These are phyloP conservation scores for Plasmodium billcollinsi DNA, from an alignment of 169 alveolate genomes.

Conservation along the genomic window DNA sequence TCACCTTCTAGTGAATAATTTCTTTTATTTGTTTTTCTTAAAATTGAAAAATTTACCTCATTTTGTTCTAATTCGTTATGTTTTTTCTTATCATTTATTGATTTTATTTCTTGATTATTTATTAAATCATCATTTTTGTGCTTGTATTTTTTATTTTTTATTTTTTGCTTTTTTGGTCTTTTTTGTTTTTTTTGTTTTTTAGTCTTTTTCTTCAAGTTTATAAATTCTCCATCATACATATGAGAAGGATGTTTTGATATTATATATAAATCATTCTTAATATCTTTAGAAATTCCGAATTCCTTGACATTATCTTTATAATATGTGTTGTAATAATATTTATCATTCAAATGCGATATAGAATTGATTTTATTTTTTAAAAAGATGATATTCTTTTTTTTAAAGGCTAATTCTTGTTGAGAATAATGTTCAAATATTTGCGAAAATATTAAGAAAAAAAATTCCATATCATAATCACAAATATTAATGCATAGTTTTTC, in stretches of 20 bases:
- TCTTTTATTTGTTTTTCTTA: no score
- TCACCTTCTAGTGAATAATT: no score
- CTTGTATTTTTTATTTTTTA: not conserved
- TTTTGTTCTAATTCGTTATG: no score
- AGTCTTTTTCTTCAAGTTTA: no score
- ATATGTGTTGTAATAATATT: slow-evolving; percentile 7
- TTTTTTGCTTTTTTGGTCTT: no score
- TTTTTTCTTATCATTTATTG: no score
- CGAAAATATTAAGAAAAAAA: slow-evolving; percentile 48
- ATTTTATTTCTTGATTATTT: no score
- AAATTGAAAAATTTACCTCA: no score
- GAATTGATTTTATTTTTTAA: slow-evolving; percentile 70
- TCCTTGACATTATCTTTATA: no score
- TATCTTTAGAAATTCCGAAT: not conserved
- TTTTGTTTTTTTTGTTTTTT: no score
- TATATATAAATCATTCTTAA: not conserved
- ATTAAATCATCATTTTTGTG: not conserved
- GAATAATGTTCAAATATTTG: slow-evolving; percentile 51
- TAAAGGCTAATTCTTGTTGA: slow-evolving; percentile 21
- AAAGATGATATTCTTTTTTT: slow-evolving; percentile 45
- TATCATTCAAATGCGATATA: slow-evolving; percentile 24
- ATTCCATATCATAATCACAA: slow-evolving; percentile 75
- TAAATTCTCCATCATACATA: no score
- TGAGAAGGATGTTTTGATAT: not conserved
- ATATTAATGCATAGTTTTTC: slow-evolving; percentile 47